Percentiles rank a stretch among this genome's conserved stretches.
These are phyloP conservation scores for Aspergillus hancockii DNA, from an alignment of 495 filamentous ascomycete genomes.

Conservation along the genomic window DNA sequence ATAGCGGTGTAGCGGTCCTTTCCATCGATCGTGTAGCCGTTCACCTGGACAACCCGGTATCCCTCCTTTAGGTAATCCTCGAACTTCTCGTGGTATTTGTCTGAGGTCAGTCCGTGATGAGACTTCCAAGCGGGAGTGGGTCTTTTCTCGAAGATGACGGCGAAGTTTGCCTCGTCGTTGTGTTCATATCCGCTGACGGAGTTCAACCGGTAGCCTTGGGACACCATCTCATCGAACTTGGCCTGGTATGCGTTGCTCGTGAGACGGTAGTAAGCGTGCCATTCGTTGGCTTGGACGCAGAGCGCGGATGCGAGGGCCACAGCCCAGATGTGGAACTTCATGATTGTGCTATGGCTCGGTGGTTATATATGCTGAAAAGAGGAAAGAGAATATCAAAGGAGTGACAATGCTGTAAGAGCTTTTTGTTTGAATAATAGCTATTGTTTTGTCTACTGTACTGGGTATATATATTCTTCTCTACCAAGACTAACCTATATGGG, in stretches of 20 bases:
- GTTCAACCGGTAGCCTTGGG: slow-evolving; percentile 20
- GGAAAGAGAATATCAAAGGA: background rate
- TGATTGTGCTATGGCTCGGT: background rate
- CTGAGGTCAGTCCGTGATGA: slow-evolving; percentile 20
- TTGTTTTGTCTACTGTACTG: background rate
- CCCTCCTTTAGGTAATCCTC: slow-evolving; percentile 19
- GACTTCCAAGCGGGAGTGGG: slow-evolving; percentile 12
- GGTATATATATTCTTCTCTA: background rate
- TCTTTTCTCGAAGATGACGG: slow-evolving; percentile 20
- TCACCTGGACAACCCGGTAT: slow-evolving; percentile 23
- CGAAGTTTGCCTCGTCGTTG: slow-evolving; percentile 16
- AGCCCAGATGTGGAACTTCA: slow-evolving; percentile 9
- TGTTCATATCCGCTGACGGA: slow-evolving; percentile 24
- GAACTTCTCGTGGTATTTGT: slow-evolving; percentile 20
- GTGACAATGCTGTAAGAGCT: background rate
- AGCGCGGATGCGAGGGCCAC: slow-evolving; percentile 11
- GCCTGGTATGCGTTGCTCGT: slow-evolving; percentile 21
- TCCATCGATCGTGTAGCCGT: slow-evolving; percentile 19
- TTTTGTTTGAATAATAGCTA: background rate
- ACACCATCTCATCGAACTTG: slow-evolving; percentile 15
- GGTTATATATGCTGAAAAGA: background rate
- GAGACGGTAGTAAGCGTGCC: slow-evolving; percentile 18
- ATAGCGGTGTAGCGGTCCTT: slow-evolving; percentile 22
- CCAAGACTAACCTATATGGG: background rate
- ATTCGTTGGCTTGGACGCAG: slow-evolving; percentile 15